These are phyloP conservation scores for Solanum megistacrolobum DNA, from an alignment of 257 asterid species.

Conservation along the genomic window DNA sequence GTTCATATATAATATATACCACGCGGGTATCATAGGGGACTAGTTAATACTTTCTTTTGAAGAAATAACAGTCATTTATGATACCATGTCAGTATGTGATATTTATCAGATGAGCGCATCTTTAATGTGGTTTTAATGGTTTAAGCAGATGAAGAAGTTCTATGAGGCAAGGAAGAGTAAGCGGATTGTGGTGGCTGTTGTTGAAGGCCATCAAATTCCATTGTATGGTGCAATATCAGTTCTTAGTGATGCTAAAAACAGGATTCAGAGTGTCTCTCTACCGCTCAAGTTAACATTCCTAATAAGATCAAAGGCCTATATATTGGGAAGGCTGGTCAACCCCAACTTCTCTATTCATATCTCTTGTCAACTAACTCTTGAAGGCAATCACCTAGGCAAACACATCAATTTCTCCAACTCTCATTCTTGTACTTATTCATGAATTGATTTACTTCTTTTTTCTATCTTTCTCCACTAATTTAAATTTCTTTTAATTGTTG, in stretches of 20 bases:
- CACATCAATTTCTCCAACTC: constrained; percentile 31
- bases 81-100: background rate
- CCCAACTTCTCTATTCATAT: constrained; percentile 41
- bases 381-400: constrained; percentile 50
- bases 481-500: background rate
- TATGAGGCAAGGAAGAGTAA: constrained; percentile 63
- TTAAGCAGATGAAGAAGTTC: constrained; percentile 47
- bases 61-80: background rate
- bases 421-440: constrained; percentile 43
- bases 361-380: constrained; percentile 40
- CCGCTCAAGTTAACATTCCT: constrained; percentile 63
- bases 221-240: constrained; percentile 74
- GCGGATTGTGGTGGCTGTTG: constrained; percentile 32
- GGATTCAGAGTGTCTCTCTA: constrained; percentile 29
- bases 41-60: background rate
- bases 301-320: constrained; percentile 66
- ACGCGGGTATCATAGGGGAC: background rate
- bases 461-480: background rate
- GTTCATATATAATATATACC: background rate
- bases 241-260: constrained; percentile 25
- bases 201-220: constrained; percentile 71
- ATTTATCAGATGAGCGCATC: background rate
- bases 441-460: background rate
- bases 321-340: constrained; percentile 70
- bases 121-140: background rate